phyloP scores from a whole-genome alignment of 441 rosid genomes.

The Omphalea diandra region DNA sequence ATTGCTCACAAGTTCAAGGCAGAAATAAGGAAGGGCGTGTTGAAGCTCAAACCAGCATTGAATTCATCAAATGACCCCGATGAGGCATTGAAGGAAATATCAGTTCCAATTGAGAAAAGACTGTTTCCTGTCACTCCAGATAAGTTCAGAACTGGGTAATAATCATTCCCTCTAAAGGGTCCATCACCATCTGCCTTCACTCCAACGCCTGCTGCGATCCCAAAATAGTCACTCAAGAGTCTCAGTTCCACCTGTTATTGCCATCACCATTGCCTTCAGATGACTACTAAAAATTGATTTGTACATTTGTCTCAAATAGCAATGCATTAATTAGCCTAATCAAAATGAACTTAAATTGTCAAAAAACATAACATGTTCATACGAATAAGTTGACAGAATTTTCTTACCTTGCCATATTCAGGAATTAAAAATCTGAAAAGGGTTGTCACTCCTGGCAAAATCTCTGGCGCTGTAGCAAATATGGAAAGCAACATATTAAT shows the following conservation, averaged over 20 bases:
- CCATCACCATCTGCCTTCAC: conserved; percentile 27
- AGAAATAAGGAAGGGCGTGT: conserved; percentile 31
- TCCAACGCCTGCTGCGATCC: conserved; percentile 45
- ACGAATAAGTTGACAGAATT: neutral
- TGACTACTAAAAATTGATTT: neutral
- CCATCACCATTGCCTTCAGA: conserved; percentile 24
- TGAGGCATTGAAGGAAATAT: conserved; percentile 34
- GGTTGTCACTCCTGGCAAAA: conserved; percentile 47
- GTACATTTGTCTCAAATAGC: neutral
- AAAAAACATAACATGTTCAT: neutral
- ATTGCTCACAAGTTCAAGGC: conserved; percentile 51
- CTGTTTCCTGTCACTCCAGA: conserved; percentile 44
- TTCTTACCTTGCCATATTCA: conserved; percentile 43
- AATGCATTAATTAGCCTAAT: neutral
- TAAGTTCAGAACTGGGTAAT: conserved; percentile 35
- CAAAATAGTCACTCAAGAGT: conserved; percentile 44
- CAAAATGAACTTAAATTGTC: neutral
- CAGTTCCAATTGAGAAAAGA: conserved; percentile 42
- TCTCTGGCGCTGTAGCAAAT: conserved; percentile 39
- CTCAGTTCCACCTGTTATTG: conserved; percentile 49
- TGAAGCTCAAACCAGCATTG: conserved; percentile 47
- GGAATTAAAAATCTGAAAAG: conserved; percentile 42
- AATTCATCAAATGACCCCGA: conserved; percentile 26
- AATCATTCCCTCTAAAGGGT: conserved; percentile 26
- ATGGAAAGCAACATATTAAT: conserved; percentile 1